Conservation (phyloP, 192 early-diverging fungal species). For the Jimgerdemannia flammicorona region DNA sequence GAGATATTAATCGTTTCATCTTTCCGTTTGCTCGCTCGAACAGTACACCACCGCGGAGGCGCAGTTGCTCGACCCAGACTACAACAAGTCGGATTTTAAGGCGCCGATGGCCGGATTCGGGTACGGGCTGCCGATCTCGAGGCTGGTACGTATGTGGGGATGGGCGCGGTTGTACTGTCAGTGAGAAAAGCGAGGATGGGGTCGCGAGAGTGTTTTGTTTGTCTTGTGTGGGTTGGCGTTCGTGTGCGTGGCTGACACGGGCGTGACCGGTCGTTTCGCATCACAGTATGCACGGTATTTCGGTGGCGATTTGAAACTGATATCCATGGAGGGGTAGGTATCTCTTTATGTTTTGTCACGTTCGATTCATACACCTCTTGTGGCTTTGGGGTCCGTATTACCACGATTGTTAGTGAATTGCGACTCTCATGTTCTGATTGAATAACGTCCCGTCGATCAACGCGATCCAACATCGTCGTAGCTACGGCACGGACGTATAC, state of each 20-base stretch:
- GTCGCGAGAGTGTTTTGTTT: too few relatives aligned
- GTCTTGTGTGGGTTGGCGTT: too few relatives aligned
- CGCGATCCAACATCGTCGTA: slow-evolving; percentile 10
- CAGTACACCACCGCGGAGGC: slow-evolving; percentile 72
- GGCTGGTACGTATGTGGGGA: slow-evolving; percentile 55
- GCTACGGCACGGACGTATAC: slow-evolving; percentile 92
- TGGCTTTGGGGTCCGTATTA: background rate
- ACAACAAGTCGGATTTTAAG: slow-evolving; percentile 73
- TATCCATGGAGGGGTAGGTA: slow-evolving; percentile 88
- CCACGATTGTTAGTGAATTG: background rate
- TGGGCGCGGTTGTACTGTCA: too few relatives aligned
- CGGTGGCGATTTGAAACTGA: slow-evolving; percentile 91
- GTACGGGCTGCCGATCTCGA: slow-evolving; percentile 90
- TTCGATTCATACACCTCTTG: slow-evolving; percentile 7
- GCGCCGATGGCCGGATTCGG: slow-evolving; percentile 88
- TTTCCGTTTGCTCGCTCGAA: background rate
- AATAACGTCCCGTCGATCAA: background rate
- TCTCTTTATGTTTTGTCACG: background rate
- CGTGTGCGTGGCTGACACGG: too few relatives aligned
- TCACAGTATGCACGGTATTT: slow-evolving; percentile 94
- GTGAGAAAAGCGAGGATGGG: too few relatives aligned
- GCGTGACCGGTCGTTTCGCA: too few relatives aligned
- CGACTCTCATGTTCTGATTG: background rate
- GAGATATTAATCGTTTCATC: slow-evolving; percentile 8
- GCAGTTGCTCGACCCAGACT: slow-evolving; percentile 64